A percentile compares a stretch with the other conserved stretches of the same genome.
These are phyloP conservation scores for Entophlyctis helioformis DNA, from an alignment of 192 early-diverging fungal species.

Conservation along the genomic window DNA sequence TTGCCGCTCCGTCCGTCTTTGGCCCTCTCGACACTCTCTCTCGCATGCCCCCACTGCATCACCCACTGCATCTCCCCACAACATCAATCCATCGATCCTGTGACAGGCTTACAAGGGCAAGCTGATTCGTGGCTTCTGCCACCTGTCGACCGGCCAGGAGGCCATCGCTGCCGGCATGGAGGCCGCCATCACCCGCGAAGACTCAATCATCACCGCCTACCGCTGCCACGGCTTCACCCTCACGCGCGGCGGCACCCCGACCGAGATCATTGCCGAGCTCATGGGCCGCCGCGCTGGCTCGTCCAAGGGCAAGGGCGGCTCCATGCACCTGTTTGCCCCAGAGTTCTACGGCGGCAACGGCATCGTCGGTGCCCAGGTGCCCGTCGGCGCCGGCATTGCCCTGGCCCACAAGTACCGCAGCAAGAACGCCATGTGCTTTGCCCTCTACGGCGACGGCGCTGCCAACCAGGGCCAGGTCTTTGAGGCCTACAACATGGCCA, in stretches of 20 bases:
- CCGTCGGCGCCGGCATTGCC: constrained; percentile 51
- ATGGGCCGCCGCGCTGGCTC: constrained; percentile 70
- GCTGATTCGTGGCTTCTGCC: constrained; percentile 96
- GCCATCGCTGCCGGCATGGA: constrained; percentile 92
- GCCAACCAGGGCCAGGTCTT: constrained; percentile 98
- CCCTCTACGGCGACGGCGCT: constrained; percentile 95
- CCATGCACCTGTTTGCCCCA: constrained; percentile 97
- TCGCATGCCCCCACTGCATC: too few species aligned
- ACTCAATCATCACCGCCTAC: constrained; percentile 95
- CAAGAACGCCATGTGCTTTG: constrained; percentile 67
- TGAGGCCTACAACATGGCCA: constrained; percentile 98
- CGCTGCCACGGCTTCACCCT: constrained; percentile 96
- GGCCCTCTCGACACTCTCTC: too few species aligned
- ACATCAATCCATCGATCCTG: too few species aligned
- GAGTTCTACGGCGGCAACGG: constrained; percentile 99
- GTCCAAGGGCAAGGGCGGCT: constrained; percentile 95
- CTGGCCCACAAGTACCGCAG: constrained; percentile 87
- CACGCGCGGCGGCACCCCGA: constrained; percentile 57
- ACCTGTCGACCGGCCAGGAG: constrained; percentile 94
- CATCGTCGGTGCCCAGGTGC: constrained; percentile 93
- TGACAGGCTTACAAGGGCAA: constrained; percentile 93
- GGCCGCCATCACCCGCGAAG: constrained; percentile 72
- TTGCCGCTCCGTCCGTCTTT: too few species aligned
- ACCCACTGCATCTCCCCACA: too few species aligned
- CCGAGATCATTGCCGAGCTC: constrained; percentile 33